phyloP scores from a whole-genome alignment of 208 protist species.

The Wallacemonas sp. region DNA sequence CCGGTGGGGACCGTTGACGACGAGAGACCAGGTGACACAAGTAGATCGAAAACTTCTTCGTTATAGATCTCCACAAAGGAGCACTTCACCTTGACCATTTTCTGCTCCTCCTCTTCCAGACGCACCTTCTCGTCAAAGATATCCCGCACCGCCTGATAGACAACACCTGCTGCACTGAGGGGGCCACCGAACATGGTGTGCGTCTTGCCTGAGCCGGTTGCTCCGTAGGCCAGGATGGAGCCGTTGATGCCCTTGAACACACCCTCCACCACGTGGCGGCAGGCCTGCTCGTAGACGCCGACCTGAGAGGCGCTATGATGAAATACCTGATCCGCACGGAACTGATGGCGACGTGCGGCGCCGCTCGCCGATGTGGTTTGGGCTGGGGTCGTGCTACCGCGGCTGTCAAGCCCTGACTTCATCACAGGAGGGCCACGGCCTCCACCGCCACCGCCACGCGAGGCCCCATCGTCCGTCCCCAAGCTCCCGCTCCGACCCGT shows the following conservation, averaged over 20 bases:
- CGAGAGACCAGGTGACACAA: conserved; percentile 28
- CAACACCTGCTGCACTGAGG: conserved; percentile 70
- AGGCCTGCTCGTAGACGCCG: conserved; percentile 71
- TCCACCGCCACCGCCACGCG: background rate
- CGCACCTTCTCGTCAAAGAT: conserved; percentile 73
- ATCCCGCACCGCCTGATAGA: conserved; percentile 80
- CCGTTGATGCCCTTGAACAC: conserved; percentile 85
- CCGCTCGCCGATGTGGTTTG: background rate
- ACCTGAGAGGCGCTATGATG: conserved; percentile 66
- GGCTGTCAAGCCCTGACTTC: too few relatives aligned
- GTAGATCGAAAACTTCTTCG: conserved; percentile 85
- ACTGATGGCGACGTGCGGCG: conserved; percentile 50
- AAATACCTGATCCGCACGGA: conserved; percentile 71
- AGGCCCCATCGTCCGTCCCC: background rate
- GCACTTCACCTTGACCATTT: conserved; percentile 56
- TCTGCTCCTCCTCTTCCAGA: conserved; percentile 54
- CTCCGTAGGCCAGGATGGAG: conserved; percentile 86
- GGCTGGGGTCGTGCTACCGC: background rate
- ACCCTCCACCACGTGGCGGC: conserved; percentile 59
- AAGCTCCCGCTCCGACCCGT: background rate
- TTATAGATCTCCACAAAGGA: conserved; percentile 91
- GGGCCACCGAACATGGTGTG: conserved; percentile 90
- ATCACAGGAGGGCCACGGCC: background rate
- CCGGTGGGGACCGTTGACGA: background rate
- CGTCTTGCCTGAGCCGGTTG: conserved; percentile 89